phyloP scores from a whole-genome alignment of 2,329 filamentous ascomycete genomes.

The Phaeosphaeria sp. region DNA sequence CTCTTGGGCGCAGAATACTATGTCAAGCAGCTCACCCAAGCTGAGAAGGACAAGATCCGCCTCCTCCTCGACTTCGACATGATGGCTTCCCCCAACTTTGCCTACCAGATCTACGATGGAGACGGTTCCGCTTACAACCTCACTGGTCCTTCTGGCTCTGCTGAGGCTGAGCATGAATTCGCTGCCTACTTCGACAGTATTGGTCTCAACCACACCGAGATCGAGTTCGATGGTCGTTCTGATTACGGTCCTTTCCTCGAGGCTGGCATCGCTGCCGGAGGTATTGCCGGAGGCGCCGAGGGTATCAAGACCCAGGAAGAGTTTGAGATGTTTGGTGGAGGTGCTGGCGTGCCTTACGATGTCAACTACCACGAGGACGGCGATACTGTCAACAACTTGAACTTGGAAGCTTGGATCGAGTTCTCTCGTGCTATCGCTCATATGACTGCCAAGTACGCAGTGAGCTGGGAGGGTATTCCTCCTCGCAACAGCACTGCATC shows the following conservation, averaged over 20 bases:
- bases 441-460: conserved; percentile 43
- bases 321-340: conserved; percentile 42
- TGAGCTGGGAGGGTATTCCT: conserved; percentile 40
- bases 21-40: conserved; percentile 31
- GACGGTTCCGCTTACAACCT: conserved; percentile 43
- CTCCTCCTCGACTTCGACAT: conserved; percentile 54
- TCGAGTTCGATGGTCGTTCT: conserved; percentile 47
- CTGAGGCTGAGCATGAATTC: conserved; percentile 42
- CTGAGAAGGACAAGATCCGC: conserved; percentile 42
- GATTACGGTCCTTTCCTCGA: conserved; percentile 49
- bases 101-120: conserved; percentile 47
- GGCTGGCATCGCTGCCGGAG: conserved; percentile 44
- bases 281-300: conserved; percentile 48
- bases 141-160: conserved; percentile 41
- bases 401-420: conserved; percentile 52
- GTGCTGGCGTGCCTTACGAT: conserved; percentile 38
- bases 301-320: conserved; percentile 47
- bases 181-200: conserved; percentile 38
- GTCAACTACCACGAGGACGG: conserved; percentile 47
- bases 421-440: conserved; percentile 68
- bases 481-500: conserved; percentile 32
- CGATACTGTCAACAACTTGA: conserved; percentile 46
- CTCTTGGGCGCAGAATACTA: conserved; percentile 47
- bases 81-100: conserved; percentile 48
- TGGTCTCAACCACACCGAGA: conserved; percentile 38